Conservation (phyloP, 2,329 filamentous ascomycete genomes). For the Ciborinia camelliae region DNA sequence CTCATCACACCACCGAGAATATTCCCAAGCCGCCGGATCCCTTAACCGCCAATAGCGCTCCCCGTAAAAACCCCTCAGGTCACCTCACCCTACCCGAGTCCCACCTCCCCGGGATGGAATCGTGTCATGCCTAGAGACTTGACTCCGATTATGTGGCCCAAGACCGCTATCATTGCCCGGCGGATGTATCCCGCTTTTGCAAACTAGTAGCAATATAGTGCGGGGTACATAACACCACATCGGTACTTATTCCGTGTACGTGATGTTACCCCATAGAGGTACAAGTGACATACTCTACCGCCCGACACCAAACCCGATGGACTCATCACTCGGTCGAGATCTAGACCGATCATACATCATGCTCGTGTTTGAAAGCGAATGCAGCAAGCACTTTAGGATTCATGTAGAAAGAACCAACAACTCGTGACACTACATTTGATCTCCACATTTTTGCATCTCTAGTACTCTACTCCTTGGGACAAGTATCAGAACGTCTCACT, state of each 20-base stretch:
- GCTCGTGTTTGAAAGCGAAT: background rate
- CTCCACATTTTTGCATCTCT: background rate
- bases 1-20: background rate
- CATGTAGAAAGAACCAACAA: background rate
- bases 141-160: background rate
- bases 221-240: slow-evolving; percentile 4
- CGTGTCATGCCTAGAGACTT: background rate
- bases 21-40: background rate
- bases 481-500: slow-evolving; percentile 10
- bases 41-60: background rate
- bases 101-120: background rate
- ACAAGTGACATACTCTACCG: slow-evolving; percentile 12
- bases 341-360: slow-evolving; percentile 11
- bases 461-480: background rate
- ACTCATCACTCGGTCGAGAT: slow-evolving; percentile 15
- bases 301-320: background rate
- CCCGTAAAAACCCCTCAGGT: background rate
- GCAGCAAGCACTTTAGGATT: background rate
- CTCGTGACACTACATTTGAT: background rate
- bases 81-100: background rate
- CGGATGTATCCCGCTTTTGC: background rate
- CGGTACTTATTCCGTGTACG: background rate
- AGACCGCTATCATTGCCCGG: background rate
- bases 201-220: background rate
- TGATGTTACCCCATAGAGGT: background rate